Evolutionary conservation across 208 protist genomes (phyloP).

Genomic region (Blastocrithidia nonstop): DNA sequence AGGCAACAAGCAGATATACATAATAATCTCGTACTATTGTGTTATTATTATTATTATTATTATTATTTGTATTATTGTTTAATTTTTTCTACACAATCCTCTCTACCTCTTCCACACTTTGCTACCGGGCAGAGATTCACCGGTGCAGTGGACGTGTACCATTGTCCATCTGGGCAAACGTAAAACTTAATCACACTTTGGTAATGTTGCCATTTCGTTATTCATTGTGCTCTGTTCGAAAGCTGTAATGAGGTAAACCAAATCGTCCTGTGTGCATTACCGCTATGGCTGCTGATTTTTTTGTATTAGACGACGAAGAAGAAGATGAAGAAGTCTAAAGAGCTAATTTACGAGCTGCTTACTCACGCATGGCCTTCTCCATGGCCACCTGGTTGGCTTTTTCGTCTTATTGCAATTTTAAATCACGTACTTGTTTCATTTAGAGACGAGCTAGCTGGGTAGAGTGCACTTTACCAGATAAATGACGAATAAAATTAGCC

Average conservation of each 20-base stretch:
- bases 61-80: too few species aligned
- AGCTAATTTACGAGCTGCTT: conserved; percentile 22
- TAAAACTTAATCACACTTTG: conserved; percentile 69
- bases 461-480: conserved; percentile 61
- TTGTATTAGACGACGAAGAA: conserved; percentile 2
- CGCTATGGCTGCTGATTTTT: background rate
- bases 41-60: too few species aligned
- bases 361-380: conserved; percentile 21
- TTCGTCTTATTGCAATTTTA: conserved; percentile 50
- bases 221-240: conserved; percentile 51
- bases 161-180: conserved; percentile 35
- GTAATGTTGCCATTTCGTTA: conserved; percentile 23
- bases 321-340: background rate
- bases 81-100: background rate
- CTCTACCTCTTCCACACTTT: conserved; percentile 40
- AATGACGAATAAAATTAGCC: conserved; percentile 65
- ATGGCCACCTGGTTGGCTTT: conserved; percentile 22
- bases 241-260: conserved; percentile 42
- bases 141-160: conserved; percentile 58
- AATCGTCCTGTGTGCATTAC: conserved; percentile 12
- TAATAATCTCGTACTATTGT: conserved; percentile 30
- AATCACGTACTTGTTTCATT: conserved; percentile 21
- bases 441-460: conserved; percentile 48
- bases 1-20: conserved; percentile 69
- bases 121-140: conserved; percentile 69